Conservation (phyloP, 345 rosid genomes). For the Eucalyptus cladocalyx region DNA sequence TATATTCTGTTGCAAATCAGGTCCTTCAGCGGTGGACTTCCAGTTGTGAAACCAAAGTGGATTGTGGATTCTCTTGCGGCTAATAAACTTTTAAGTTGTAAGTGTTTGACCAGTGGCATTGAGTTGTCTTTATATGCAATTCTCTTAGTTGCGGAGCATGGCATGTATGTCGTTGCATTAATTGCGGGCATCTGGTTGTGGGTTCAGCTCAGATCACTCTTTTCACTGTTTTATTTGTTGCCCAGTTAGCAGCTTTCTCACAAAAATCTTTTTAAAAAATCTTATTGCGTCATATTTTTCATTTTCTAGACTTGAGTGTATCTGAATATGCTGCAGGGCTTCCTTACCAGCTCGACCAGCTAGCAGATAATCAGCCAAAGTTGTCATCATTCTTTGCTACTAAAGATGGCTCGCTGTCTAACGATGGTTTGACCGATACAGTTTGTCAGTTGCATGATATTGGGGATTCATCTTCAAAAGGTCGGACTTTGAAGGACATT, state of each 20-base stretch:
- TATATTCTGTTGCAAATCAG: slow-evolving; percentile 20
- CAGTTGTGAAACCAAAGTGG: slow-evolving; percentile 93
- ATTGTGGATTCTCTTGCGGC: slow-evolving; percentile 67
- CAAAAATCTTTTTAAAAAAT: background rate
- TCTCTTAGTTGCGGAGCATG: background rate
- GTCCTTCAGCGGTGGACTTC: slow-evolving; percentile 85
- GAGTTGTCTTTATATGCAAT: background rate
- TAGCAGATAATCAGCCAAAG: slow-evolving; percentile 73
- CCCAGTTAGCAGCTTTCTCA: background rate
- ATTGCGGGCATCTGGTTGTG: background rate
- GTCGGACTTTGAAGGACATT: slow-evolving; percentile 13
- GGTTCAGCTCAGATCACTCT: background rate
- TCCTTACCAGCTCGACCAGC: slow-evolving; percentile 87
- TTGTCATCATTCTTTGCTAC: slow-evolving; percentile 64
- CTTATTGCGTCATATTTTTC: background rate
- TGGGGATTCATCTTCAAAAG: slow-evolving; percentile 20
- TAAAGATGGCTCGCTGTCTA: slow-evolving; percentile 11
- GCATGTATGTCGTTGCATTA: background rate
- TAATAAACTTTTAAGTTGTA: slow-evolving; percentile 71
- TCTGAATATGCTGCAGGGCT: slow-evolving; percentile 38
- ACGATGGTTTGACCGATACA: slow-evolving; percentile 5
- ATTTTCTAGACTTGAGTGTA: background rate
- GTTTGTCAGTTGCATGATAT: slow-evolving; percentile 14
- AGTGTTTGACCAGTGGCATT: slow-evolving; percentile 11
- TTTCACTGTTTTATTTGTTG: background rate